Conservation (phyloP, 257 asterid species). For the Solanum stenotomum region DNA sequence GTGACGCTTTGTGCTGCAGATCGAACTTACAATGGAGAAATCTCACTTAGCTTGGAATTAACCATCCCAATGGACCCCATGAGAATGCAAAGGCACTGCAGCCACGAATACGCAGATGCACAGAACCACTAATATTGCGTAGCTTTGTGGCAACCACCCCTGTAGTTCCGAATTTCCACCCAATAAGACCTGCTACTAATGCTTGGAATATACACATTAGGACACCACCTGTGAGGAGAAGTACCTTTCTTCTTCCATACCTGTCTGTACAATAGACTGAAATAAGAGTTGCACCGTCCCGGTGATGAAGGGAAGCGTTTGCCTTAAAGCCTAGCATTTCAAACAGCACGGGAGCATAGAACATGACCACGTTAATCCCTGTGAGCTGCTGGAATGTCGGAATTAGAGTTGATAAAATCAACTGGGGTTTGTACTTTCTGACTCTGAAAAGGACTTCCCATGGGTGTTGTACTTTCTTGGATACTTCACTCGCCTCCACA, state of each 20-base stretch:
- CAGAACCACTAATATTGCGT: background rate
- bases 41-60: too few relatives aligned
- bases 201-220: constrained; percentile 21
- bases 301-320: constrained; percentile 7
- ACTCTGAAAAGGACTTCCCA: background rate
- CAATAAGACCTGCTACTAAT: constrained; percentile 9
- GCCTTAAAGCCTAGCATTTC: constrained; percentile 5
- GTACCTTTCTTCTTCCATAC: background rate
- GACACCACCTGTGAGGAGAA: constrained; percentile 17
- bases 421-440: constrained; percentile 7
- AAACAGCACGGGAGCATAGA: constrained; percentile 18
- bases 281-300: too few relatives aligned
- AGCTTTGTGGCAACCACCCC: constrained; percentile 1
- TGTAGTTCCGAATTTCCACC: background rate
- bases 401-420: constrained; percentile 4
- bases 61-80: too few relatives aligned
- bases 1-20: too few relatives aligned
- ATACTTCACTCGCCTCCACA: background rate
- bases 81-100: too few relatives aligned
- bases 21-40: too few relatives aligned
- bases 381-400: constrained; percentile 13
- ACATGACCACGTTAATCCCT: constrained; percentile 18
- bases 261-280: background rate
- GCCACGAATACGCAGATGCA: constrained; percentile 10
- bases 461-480: background rate